Base-by-base conservation (phyloP, 192 early-diverging fungal species). In the Podila clonocystis region DNA sequence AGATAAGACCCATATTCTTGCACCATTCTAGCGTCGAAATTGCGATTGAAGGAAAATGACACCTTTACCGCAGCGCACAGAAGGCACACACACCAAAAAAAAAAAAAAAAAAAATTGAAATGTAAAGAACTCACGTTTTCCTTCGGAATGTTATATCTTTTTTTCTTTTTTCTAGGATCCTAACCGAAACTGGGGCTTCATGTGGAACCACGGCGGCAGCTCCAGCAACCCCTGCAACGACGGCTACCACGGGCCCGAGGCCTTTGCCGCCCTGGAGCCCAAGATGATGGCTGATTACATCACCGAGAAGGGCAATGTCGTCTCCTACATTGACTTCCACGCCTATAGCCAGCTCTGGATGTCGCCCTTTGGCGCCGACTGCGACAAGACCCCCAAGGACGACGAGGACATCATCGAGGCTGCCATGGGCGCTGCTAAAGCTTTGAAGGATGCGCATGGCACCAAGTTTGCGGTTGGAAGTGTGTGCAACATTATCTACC, bases 131-230 rank as follows among this genome's bases (percentile, higher is more conserved):
- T 72, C 30, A 57, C 26, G n/a, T n/a, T n/a, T n/a, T n/a, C n/a
- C n/a, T n/a, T n/a, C n/a, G n/a, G n/a, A 11, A 3, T 15, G 28
- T 36, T 31, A 24, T 6, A 34, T 45, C 6, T 22, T 57, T 36
- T 31, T 15, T 24, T 26, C 15, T 13, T 29, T 36, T 36, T 17
- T 13, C 30, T 55, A 78, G 68, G 91, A 92, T 61, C 71, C 86
- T 30, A 92, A 92, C 78, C 85, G 89, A 50, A 92, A 91, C 84
- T 92, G 88, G 88, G 85, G 78, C 6, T 86, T 84, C 66, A 82
- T 84, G 60, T 91, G 89, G 86, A 83, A 85, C 59, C 73, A 76
- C 29, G 85, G 85, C 9, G 87, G 86, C 8, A 83, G 88, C 57
- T 88, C 86, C 0, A 13, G 59, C 60, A 89, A 90, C 77, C 91